Conservation (phyloP, 306 rosid genomes). For the Fragaria vesca region DNA sequence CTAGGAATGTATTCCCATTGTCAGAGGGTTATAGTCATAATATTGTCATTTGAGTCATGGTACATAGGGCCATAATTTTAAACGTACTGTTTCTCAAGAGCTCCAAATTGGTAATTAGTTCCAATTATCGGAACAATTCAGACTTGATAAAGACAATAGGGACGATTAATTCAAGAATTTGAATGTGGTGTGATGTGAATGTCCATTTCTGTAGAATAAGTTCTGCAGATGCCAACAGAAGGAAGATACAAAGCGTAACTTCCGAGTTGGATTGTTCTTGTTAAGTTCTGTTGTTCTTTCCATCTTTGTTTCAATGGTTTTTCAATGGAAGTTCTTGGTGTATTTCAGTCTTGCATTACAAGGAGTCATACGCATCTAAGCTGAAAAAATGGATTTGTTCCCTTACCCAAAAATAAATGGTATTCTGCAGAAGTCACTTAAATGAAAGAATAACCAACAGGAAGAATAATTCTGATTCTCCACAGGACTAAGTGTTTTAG, state of each 20-base stretch:
- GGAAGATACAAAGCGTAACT: slow-evolving; percentile 20
- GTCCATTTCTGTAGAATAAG: slow-evolving; percentile 7
- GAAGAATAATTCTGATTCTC: slow-evolving; percentile 12
- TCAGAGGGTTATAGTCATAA: not conserved
- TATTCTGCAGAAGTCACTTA: not conserved
- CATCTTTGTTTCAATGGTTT: not conserved
- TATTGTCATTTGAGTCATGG: not conserved
- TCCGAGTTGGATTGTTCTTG: not conserved
- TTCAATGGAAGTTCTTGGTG: not conserved
- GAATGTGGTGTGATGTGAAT: slow-evolving; percentile 9
- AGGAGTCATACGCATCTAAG: not conserved
- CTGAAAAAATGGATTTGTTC: not conserved
- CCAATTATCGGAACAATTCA: not conserved
- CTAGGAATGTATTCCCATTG: not conserved
- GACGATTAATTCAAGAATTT: slow-evolving; percentile 31
- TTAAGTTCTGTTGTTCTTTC: not conserved
- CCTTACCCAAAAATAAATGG: not conserved
- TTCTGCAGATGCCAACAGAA: slow-evolving; percentile 23
- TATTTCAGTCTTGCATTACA: not conserved
- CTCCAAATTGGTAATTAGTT: not conserved
- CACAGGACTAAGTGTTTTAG: not conserved
- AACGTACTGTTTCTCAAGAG: not conserved
- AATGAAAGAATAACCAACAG: not conserved
- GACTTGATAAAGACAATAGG: slow-evolving; percentile 23
- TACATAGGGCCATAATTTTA: not conserved